phyloP scores from a whole-genome alignment of 164 flowering plant genomes.

The Macadamia tetraphylla region DNA sequence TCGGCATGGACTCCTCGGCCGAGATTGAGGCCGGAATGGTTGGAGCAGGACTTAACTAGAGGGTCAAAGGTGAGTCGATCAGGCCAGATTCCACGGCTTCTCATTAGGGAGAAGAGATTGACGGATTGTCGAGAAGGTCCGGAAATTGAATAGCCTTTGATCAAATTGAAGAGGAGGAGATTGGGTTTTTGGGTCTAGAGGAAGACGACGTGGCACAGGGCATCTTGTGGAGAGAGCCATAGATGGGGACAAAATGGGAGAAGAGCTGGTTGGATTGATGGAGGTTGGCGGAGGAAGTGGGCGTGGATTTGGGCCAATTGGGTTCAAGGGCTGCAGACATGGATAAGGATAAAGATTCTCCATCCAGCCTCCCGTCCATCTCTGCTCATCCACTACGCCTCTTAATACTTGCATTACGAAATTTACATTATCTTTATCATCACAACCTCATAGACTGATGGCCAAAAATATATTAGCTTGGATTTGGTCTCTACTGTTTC shows the following conservation, averaged over 20 bases:
- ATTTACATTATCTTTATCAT: too few relatives aligned
- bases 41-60: conserved; percentile 57
- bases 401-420: too few relatives aligned
- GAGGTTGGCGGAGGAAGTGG: conserved; percentile 2
- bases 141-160: conserved; percentile 56
- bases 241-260: too few relatives aligned
- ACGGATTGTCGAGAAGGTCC: conserved; percentile 48
- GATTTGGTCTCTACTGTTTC: too few relatives aligned
- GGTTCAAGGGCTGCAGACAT: conserved; percentile 44
- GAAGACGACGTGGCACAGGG: conserved; percentile 56
- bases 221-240: conserved; percentile 12
- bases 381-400: conserved; percentile 14
- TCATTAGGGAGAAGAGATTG: conserved; percentile 41
- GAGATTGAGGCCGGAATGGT: conserved; percentile 23
- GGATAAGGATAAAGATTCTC: conserved; percentile 61
- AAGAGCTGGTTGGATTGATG: conserved; percentile 5
- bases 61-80: conserved; percentile 77
- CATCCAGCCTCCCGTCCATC: conserved; percentile 41
- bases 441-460: background rate
- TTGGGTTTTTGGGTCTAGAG: conserved; percentile 46
- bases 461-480: background rate
- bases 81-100: conserved; percentile 47
- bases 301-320: conserved; percentile 69
- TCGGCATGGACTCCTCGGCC: conserved; percentile 53
- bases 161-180: conserved; percentile 66